Conservation (phyloP, 1,139 yeast genomes). For the Yamadazyma dushanensis region DNA sequence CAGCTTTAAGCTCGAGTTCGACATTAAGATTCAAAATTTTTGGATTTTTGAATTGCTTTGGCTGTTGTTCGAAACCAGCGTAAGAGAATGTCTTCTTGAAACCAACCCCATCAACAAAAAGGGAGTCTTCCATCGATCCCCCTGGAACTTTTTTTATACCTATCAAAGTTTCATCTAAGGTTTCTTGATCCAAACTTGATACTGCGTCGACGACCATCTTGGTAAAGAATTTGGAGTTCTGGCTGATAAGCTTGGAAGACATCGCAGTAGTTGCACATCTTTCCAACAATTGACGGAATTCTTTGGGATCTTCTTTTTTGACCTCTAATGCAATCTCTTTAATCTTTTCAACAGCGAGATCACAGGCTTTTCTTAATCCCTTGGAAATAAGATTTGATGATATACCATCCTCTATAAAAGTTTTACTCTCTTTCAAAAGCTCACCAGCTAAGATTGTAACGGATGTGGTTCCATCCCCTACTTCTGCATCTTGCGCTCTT, state of each 20-base stretch:
- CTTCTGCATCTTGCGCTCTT: constrained; percentile 97
- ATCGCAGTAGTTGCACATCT: constrained; percentile 96
- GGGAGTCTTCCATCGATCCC: constrained; percentile 93
- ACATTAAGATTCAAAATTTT: constrained; percentile 84
- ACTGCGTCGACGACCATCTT: constrained; percentile 98
- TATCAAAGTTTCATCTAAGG: constrained; percentile 83
- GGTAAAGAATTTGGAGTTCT: constrained; percentile 85
- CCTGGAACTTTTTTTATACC: constrained; percentile 96
- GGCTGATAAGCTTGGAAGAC: constrained; percentile 90
- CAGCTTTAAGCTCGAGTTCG: constrained; percentile 95
- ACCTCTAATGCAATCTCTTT: constrained; percentile 74
- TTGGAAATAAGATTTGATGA: constrained; percentile 85
- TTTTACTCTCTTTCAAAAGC: constrained; percentile 83
- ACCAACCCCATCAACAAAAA: constrained; percentile 91
- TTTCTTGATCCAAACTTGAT: constrained; percentile 76
- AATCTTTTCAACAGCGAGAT: constrained; percentile 71
- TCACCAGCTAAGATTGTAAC: constrained; percentile 96
- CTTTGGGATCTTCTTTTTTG: constrained; percentile 44
- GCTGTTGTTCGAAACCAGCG: constrained; percentile 99
- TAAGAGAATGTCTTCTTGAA: constrained; percentile 95
- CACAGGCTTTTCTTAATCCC: constrained; percentile 83
- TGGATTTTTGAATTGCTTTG: constrained; percentile 78
- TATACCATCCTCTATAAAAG: constrained; percentile 93
- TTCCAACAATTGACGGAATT: constrained; percentile 75
- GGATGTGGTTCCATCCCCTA: constrained; percentile 98